Percentiles rank a stretch among this genome's conserved stretches.
These are phyloP conservation scores for Schizophyllum amplum DNA, from an alignment of 1,284 basidiomycete species.

Conservation along the genomic window DNA sequence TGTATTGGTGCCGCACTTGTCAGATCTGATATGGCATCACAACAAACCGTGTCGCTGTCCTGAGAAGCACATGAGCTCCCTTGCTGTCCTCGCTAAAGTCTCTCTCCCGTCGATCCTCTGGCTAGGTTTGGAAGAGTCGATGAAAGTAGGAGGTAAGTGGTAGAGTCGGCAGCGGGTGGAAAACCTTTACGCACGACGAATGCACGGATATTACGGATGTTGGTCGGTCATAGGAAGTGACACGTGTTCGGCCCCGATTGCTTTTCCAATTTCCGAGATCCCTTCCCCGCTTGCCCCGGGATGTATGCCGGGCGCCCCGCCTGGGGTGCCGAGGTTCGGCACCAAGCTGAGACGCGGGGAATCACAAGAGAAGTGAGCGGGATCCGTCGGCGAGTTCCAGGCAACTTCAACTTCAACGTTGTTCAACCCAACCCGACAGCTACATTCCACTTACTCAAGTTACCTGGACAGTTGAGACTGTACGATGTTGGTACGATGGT, in stretches of 20 bases:
- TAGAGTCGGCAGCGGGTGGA: neutral
- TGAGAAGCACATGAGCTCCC: neutral
- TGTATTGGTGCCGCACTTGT: neutral
- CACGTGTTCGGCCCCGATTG: neutral
- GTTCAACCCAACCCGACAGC: neutral
- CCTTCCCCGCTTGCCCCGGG: neutral
- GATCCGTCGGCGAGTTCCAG: neutral
- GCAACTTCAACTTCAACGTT: neutral
- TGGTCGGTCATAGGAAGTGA: neutral
- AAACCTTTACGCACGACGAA: neutral
- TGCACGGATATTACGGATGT: neutral
- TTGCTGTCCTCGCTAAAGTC: no score
- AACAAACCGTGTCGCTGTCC: neutral
- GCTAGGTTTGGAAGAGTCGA: no score
- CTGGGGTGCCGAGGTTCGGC: neutral
- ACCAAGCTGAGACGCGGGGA: neutral
- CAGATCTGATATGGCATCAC: neutral
- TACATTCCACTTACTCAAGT: no score
- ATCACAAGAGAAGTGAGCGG: neutral
- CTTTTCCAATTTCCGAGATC: neutral
- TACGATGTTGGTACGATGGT: no score
- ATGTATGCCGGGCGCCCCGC: neutral
- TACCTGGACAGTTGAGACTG: no score
- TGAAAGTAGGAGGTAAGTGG: neutral
- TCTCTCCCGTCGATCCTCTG: no score